Evolutionary conservation across 805 yeast species (phyloP), one percentile per base, ranked within the genome.

Genomic region (Starmerella ratchasimensis): DNA sequence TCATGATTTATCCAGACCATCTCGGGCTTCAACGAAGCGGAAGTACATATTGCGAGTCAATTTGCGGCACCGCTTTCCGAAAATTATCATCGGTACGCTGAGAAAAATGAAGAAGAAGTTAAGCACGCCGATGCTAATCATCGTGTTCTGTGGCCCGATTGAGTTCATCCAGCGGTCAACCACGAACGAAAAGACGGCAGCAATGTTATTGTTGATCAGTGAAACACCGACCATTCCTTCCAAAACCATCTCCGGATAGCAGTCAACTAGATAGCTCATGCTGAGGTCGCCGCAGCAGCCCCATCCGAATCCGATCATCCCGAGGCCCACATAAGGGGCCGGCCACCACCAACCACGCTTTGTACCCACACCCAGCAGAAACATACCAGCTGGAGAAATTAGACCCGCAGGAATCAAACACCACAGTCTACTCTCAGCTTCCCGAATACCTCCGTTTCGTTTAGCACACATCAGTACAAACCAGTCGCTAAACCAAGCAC

Each of bases 361-460:
- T 0, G 80, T 75, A 9, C 79, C 80, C 31, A 74, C 67, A 33
- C 82, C 82, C 67, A 76, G 73, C 13, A 76, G 58, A 42, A 74
- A 64, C 39, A 72, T 57, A 0, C 78, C 72, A 0, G 64, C 62
- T 1, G 76, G 75, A 4, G 73, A 71, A 7, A 74, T 47, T 26
- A 74, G 55, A 50, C 62, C 58, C 43, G 67, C 69, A 5, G 65
- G 53, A 2, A 58, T 38, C 45, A 70, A 46, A 13, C 67, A 65
- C 73, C 74, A 72, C 14, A 73, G 58, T 44, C 80, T 59, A 45
- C 67, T 71, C 48, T 74, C 80, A 0, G 80, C 72, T 36, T 66
- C 65, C 3, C 74, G 65, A 3, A 66, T 37, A 31, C 80, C 79
- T 23, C 61, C 58, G 47, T 67, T 66, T 29, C 64, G 60, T 38